Base-by-base conservation (phyloP, 768 basidiomycete genomes). In the Tricholoma saponaceum region DNA sequence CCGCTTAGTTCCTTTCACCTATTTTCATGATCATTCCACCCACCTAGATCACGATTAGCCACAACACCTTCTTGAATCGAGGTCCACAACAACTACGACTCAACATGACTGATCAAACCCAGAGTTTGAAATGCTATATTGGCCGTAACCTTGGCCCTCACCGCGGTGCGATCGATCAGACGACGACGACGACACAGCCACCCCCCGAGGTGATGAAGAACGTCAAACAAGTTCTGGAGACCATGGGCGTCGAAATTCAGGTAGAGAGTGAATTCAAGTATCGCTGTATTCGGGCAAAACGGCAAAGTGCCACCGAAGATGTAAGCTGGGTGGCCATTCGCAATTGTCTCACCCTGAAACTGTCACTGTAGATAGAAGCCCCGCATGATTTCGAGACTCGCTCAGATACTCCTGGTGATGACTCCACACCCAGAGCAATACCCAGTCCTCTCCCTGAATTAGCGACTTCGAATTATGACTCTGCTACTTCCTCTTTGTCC, bases 101-200 rank as follows among this genome's bases (percentile, higher is more conserved):
- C 18, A 41, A 41, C 3, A 47, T 44, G 39, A 30, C 33, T 39
- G 20, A 26, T 26, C 10, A 5, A 23, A 14, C 18, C 28, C 22
- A 47, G 16, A 28, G 23, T 8, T 25, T 22, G 14, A 47, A 28
- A 7, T 3, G 1, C 7, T 12, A 35, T 44, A 16, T 37, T 37
- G 58, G 28, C 52, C 52, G 55, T 10, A 41, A 54, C 20, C 64
- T 73, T 16, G 68, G 63, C 8, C 62, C 74, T 50, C 95, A 98
- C 66, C 87, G 89, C 57, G 95, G 95, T 58, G 87, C 95, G 0
- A 89, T 96, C 54, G 95, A 98, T 71, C 85, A 88, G 62, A 83
- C 83, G 10, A 93, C 86, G 25, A 80, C 96, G 58, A 95, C 95
- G 20, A 88, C 83, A 0, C 78, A 83, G 8, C 75, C 83, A 5